Evolutionary conservation across 768 basidiomycete genomes (phyloP), one percentile per base, ranked within the genome.

Genomic region (Glaciozyma antarctica): DNA sequence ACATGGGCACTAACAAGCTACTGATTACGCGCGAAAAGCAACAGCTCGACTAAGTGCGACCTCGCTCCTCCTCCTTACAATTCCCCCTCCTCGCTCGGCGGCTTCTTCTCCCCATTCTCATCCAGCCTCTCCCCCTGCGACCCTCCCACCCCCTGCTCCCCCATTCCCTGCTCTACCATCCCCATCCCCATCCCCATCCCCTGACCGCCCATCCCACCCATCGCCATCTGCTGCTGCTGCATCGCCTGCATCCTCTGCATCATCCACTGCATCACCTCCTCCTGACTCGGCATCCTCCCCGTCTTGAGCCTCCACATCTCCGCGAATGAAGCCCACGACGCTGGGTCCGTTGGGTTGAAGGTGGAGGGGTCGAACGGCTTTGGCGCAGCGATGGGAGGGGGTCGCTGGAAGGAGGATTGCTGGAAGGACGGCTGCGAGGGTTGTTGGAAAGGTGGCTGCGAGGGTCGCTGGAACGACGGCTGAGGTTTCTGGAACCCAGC

Each of bases 291-390:
- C 38, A 12, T 32, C 13, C 58, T 64, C 9, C 51, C 55, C n/a
- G 49, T 52, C 4, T 21, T 38, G 32, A 60, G 57, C 38, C 57
- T 57, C 10, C 38, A 30, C n/a, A 62, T 62, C 30, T 48, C 61
- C 22, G 61, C 86, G 65, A 92, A 82, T 63, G 82, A 81, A 79
- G 86, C 84, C 90, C 90, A 92, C 75, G 87, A 85, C 60, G 82
- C 76, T 61, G 89, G 82, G 52, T 82, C 80, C 34, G 85, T 85
- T 61, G 83, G 84, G 79, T 90, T 82, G 81, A 91, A 91, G 55
- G 81, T 80, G 68, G 81, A 73, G 71, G 83, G 78, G 78, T 88
- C 82, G 81, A 90, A 88, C 63, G 49, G 60, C 32, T 19, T 34
- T 1, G 57, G 9, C 6, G 57, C 44, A 0, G 52, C 6, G 16